A percentile compares a stretch with the other conserved stretches of the same genome.
Conservation (phyloP, 75 land plant genomes). For the Cryptomeria japonica region DNA sequence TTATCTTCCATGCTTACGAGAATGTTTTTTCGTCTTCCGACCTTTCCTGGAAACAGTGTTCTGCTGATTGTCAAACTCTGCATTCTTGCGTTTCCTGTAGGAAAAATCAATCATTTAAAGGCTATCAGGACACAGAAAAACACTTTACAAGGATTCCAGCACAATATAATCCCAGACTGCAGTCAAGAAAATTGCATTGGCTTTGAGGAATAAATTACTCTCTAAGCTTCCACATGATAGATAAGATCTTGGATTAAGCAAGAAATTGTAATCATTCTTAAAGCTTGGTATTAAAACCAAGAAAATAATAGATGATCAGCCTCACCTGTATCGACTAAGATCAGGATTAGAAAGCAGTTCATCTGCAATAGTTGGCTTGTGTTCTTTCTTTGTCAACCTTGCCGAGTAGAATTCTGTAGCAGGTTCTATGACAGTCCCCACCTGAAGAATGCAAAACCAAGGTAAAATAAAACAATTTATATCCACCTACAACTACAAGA, state of each 20-base stretch:
- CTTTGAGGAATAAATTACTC: not conserved
- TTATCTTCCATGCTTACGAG: not conserved
- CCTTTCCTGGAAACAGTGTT: not conserved
- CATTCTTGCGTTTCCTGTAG: not conserved
- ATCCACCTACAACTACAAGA: not conserved
- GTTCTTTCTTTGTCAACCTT: constrained; percentile 86
- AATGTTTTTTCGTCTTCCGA: not conserved
- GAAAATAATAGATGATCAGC: not conserved
- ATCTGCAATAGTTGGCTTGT: constrained; percentile 30
- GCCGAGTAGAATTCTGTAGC: constrained; percentile 78
- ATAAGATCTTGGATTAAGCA: not conserved
- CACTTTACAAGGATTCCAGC: not conserved
- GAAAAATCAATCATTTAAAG: not conserved
- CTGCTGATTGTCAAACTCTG: not conserved
- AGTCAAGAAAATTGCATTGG: not conserved
- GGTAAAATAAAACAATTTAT: not conserved
- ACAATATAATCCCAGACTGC: not conserved
- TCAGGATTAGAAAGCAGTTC: constrained; percentile 62
- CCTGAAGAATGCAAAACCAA: constrained; percentile 31
- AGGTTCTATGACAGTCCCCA: constrained; percentile 94
- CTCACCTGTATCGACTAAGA: constrained; percentile 59
- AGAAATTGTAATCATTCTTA: not conserved
- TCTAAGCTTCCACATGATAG: not conserved
- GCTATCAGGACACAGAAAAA: not conserved
- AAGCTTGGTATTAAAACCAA: not conserved